Evolutionary conservation across 2,329 filamentous ascomycete genomes (phyloP).

Genomic region (Aspergillus amoenus): DNA sequence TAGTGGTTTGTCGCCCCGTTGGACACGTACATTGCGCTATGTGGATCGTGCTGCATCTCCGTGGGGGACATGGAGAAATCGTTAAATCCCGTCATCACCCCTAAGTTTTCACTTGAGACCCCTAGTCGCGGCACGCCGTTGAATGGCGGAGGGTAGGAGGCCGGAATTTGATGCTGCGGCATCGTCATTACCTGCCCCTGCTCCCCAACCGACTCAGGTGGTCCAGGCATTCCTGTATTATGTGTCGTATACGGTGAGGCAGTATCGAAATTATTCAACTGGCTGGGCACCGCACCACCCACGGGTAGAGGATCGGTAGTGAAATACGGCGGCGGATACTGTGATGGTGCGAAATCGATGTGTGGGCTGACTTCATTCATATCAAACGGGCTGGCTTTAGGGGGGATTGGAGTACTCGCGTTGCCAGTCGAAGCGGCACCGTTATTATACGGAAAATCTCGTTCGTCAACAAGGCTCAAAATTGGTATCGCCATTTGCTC

Average conservation of each 20-base stretch:
- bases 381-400: neutral
- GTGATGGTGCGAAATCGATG: slow-evolving; percentile 15
- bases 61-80: slow-evolving; percentile 24
- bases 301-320: slow-evolving; percentile 24
- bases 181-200: slow-evolving; percentile 22
- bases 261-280: slow-evolving; percentile 23
- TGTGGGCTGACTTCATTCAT: slow-evolving; percentile 1
- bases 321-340: slow-evolving; percentile 11
- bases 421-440: slow-evolving; percentile 12
- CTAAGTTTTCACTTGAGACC: slow-evolving; percentile 20
- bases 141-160: slow-evolving; percentile 35
- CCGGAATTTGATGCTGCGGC: slow-evolving; percentile 28
- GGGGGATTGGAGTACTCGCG: slow-evolving; percentile 7
- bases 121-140: slow-evolving; percentile 26
- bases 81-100: slow-evolving; percentile 25
- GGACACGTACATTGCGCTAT: slow-evolving; percentile 25
- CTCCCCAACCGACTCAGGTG: slow-evolving; percentile 16
- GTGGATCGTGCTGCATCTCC: slow-evolving; percentile 24
- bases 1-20: slow-evolving; percentile 22
- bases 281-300: slow-evolving; percentile 27
- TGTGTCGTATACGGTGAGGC: slow-evolving; percentile 9
- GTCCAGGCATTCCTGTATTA: neutral
- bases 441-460: slow-evolving; percentile 31
- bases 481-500: slow-evolving; percentile 85
- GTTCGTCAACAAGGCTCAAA: slow-evolving; percentile 52